phyloP scores from a whole-genome alignment of 2,329 filamentous ascomycete species.

The Xylariaceae sp. region DNA sequence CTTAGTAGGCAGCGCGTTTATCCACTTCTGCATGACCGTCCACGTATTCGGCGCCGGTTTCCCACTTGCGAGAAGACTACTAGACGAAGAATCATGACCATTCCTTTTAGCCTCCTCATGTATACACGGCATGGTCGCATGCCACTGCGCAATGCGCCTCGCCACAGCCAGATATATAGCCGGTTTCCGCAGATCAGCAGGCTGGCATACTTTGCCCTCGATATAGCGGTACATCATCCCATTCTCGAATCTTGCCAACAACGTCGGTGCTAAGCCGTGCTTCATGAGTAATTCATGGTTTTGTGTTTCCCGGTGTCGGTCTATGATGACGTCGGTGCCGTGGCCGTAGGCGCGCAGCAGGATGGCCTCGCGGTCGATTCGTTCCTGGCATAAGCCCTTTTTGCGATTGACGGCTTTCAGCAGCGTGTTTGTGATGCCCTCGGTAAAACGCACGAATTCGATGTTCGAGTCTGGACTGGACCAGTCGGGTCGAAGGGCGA shows the following conservation, averaged over 20 bases:
- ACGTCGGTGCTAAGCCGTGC: slow-evolving; percentile 73
- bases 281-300: slow-evolving; percentile 83
- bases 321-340: slow-evolving; percentile 90
- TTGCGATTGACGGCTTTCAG: slow-evolving; percentile 69
- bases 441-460: slow-evolving; percentile 86
- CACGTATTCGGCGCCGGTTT: slow-evolving; percentile 82
- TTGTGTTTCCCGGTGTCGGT: slow-evolving; percentile 76
- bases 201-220: slow-evolving; percentile 70
- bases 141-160: slow-evolving; percentile 83
- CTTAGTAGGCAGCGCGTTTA: slow-evolving; percentile 69
- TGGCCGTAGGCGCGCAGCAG: slow-evolving; percentile 90
- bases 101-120: slow-evolving; percentile 32
- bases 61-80: slow-evolving; percentile 52
- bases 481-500: slow-evolving; percentile 81
- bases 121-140: slow-evolving; percentile 64
- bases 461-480: slow-evolving; percentile 64
- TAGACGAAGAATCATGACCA: slow-evolving; percentile 35
- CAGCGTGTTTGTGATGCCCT: slow-evolving; percentile 95
- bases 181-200: slow-evolving; percentile 71
- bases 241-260: slow-evolving; percentile 90
- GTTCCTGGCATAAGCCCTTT: slow-evolving; percentile 54
- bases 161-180: slow-evolving; percentile 79
- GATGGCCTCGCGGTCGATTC: slow-evolving; percentile 67
- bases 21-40: slow-evolving; percentile 96
- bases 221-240: slow-evolving; percentile 94